Evolutionary conservation across 371 early-diverging fungal species (phyloP).

Genomic region (Coemansia sp.): DNA sequence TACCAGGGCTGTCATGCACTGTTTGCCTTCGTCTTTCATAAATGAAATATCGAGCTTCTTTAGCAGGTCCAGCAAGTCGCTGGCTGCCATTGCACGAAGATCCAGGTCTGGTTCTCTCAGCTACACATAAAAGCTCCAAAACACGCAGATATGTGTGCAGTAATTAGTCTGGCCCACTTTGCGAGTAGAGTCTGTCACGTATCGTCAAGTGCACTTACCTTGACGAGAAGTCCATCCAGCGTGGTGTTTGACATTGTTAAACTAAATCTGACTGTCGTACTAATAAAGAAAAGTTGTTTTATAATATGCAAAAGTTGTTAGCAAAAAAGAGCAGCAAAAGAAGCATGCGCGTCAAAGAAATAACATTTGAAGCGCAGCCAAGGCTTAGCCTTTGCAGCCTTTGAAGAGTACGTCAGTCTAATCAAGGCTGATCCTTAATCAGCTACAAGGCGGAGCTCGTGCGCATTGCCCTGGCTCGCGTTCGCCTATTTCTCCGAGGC

Average conservation of each 20-base stretch:
- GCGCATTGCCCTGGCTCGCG: neutral
- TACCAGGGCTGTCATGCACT: slow-evolving; percentile 58
- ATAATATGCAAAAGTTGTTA: neutral
- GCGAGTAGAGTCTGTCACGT: neutral
- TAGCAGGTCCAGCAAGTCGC: slow-evolving; percentile 79
- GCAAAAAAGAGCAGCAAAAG: neutral
- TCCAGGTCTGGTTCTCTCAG: slow-evolving; percentile 81
- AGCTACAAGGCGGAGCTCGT: neutral
- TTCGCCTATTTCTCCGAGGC: neutral
- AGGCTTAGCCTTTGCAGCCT: neutral
- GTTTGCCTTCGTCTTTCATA: slow-evolving; percentile 18
- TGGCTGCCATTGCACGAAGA: slow-evolving; percentile 91
- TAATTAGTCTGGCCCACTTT: neutral
- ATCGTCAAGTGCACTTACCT: neutral
- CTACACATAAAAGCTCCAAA: slow-evolving; percentile 51
- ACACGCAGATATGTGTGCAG: neutral
- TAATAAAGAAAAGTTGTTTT: neutral
- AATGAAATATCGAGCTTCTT: slow-evolving; percentile 59
- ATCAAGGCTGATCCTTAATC: neutral
- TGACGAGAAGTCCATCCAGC: neutral
- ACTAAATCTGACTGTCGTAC: neutral
- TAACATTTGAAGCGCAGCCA: neutral
- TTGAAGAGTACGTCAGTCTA: neutral
- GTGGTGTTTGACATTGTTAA: neutral
- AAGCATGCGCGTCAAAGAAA: neutral